Base-by-base conservation (phyloP, 2,329 filamentous ascomycete genomes). In the Colletotrichum plurivorum region DNA sequence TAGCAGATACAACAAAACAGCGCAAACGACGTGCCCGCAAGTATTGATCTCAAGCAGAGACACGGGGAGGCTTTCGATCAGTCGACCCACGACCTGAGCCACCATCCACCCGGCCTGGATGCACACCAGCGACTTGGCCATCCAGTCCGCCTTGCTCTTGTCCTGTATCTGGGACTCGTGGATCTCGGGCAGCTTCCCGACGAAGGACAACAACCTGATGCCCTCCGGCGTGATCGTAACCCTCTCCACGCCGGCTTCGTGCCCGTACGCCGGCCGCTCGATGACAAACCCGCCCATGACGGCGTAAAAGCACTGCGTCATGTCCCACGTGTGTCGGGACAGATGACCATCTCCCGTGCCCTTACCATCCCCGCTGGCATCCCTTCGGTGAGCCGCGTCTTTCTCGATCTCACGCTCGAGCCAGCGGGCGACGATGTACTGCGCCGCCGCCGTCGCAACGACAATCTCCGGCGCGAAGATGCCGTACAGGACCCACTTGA, bases 51-150 rank as follows among this genome's bases (percentile, higher is more conserved):
- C 79, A 12, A 82, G 74, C 7, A 80, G 73, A 0, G 77, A 78
- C 12, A 83, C 66, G 0, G 81, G 79, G 0, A 82, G 70, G 6
- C 71, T 69, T 16, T 76, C 69, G 1, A 73, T 72, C 15, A 75
- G 66, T 1, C 81, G 76, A 2, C 75, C 76, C 20, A 81, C 69
- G 41, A 71, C 72, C 52, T 82, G 79, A 3, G 80, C 49, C 3
- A 79, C 62, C 65, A 83, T 79, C 81, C 81, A 83, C 15, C 69
- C 69, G 1, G 76, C 78, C 69, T 84, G 82, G 13, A 81, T 18
- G 52, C 75, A 76, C 2, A 78, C 78, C 12, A 83, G 71, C 1
- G 73, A 58, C 69, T 81, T 81, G 31, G 76, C 75, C 48, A 78
- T 75, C 5, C 69, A 68, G 63, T 81, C 76, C 16, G 75, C 75